phyloP scores from a whole-genome alignment of 805 yeast species.

The Myxozyma melibiosi region DNA sequence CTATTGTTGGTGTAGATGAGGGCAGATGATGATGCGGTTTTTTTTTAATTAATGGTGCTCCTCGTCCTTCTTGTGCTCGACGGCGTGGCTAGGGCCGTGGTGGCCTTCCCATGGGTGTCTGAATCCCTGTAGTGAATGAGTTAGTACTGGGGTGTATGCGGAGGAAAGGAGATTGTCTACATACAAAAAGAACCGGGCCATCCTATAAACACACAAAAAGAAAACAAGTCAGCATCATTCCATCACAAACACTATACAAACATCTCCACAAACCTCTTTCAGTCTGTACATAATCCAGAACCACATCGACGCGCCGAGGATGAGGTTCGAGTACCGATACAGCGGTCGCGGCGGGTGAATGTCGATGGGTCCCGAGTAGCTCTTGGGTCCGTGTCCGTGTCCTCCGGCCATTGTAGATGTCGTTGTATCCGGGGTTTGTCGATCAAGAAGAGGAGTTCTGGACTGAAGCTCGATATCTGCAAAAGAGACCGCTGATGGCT shows the following conservation, averaged over 20 bases:
- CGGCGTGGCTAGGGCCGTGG: conserved; percentile 24
- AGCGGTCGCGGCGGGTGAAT: conserved; percentile 54
- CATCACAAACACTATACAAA: background rate
- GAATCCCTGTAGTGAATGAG: conserved; percentile 26
- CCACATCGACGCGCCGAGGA: conserved; percentile 85
- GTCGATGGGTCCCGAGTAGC: conserved; percentile 68
- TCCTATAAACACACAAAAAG: conserved; percentile 37
- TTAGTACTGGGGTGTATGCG: background rate
- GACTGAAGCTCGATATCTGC: too few species aligned
- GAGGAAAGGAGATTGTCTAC: conserved; percentile 28
- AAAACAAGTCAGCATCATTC: background rate
- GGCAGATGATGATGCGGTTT: too few species aligned
- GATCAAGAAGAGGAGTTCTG: too few species aligned
- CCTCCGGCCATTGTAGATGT: conserved; percentile 29
- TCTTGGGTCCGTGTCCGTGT: conserved; percentile 36
- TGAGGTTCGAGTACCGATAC: conserved; percentile 62
- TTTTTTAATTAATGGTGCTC: conserved; percentile 30
- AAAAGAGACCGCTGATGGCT: too few species aligned
- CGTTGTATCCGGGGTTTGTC: too few species aligned
- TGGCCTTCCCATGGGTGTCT: conserved; percentile 48
- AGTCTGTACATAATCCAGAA: conserved; percentile 83
- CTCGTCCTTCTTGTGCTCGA: conserved; percentile 31
- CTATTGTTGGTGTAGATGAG: too few species aligned
- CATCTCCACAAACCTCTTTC: conserved; percentile 23
- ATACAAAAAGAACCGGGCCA: conserved; percentile 46